Conservation (phyloP, 495 filamentous ascomycete species). For the Acidiella bohemica region DNA sequence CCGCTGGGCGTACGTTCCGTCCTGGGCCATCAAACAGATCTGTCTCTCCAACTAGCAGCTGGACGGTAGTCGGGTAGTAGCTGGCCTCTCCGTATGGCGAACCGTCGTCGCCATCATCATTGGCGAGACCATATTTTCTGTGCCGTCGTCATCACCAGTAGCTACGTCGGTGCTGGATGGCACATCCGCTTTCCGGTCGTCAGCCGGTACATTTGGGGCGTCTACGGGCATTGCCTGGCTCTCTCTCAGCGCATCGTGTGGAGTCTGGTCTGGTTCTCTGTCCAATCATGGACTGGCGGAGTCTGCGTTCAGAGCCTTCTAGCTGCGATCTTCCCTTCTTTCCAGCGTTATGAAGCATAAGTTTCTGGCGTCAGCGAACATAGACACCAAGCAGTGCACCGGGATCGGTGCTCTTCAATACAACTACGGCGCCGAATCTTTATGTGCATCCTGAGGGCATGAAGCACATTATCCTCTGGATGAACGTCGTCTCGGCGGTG, state of each 20-base stretch:
- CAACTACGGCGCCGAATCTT: constrained; percentile 29
- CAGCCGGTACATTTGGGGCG: constrained; percentile 28
- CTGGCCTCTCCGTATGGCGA: constrained; percentile 29
- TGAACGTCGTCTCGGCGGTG: constrained; percentile 23
- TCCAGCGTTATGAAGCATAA: constrained; percentile 30
- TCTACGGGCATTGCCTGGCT: constrained; percentile 21
- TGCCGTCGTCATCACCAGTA: constrained; percentile 27
- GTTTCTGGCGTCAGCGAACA: constrained; percentile 27
- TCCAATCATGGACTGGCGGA: constrained; percentile 15
- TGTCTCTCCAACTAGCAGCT: constrained; percentile 14
- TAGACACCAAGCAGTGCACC: constrained; percentile 31
- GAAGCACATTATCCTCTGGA: constrained; percentile 30
- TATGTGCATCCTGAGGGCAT: constrained; percentile 30
- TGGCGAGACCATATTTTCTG: constrained; percentile 25
- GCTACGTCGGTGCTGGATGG: constrained; percentile 28
- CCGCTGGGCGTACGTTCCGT: constrained; percentile 24
- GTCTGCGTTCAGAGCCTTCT: constrained; percentile 15
- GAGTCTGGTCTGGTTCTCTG: constrained; percentile 22
- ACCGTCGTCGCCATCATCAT: constrained; percentile 28
- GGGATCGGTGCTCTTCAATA: constrained; percentile 11
- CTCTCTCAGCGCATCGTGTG: constrained; percentile 20
- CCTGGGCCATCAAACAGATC: constrained; percentile 22
- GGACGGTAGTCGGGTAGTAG: constrained; percentile 15
- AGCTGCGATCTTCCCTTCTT: constrained; percentile 33
- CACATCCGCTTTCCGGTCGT: constrained; percentile 27